Evolutionary conservation across 2,329 filamentous ascomycete genomes (phyloP), one percentile per base, ranked within the genome.

Genomic region (Neopestalotiopsis sp.): DNA sequence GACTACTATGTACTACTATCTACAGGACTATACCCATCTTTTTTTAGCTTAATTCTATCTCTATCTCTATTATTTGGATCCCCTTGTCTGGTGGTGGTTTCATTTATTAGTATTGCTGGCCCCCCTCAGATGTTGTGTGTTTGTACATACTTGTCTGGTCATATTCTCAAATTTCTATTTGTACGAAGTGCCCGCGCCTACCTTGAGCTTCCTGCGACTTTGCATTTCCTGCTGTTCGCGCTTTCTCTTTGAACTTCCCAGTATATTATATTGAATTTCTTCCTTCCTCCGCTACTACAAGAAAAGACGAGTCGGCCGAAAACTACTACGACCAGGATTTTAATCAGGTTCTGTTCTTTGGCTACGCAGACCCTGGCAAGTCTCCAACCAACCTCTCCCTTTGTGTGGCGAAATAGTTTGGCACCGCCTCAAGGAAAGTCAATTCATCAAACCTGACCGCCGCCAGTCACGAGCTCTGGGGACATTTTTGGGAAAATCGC

Each of bases 381-480:
- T 34, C 14, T 34, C 32, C 28, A 62, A 20, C 30, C 45, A 38
- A 38, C 28, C 65, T 59, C 65, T 59, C 28, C 42, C 67, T 61
- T 63, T 57, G 34, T 65, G 67, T 68, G 67, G 67, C 67, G 62
- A 68, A 65, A 68, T 40, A 24, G 32, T 42, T n/a, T 20, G 66
- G 68, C 68, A 70, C 68, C 65, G 68, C 68, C 68, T 69, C 68
- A 67, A 28, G 68, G 45, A 69, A 59, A 64, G 42, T 67, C 68
- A 69, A 69, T 61, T 49, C 17, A 42, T 66, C 67, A 28, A 28
- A 66, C 61, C 67, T 53, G 17, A 38, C 20, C 17, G 45, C 45
- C 65, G 58, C 49, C 65, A 69, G 63, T 69, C 65, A 67, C 65
- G 65, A 69, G 68, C 68, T 69, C 45, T 53, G 14, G 49, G 32